Evolutionary conservation across 805 yeast species (phyloP), one percentile per base, ranked within the genome.

Genomic region (Barnettozyma populi): DNA sequence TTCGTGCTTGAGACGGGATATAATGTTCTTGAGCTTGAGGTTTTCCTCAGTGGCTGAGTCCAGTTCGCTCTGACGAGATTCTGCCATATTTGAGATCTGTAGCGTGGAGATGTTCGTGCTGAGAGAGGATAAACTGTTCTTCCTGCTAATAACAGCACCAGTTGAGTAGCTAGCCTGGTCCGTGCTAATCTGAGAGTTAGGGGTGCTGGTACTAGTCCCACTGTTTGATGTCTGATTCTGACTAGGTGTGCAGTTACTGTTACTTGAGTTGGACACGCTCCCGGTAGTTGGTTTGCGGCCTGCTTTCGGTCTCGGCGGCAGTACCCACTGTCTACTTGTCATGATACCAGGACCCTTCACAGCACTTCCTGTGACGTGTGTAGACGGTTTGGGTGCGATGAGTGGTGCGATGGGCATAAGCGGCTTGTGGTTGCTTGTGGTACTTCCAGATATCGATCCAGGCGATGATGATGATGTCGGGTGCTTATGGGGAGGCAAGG

Each of bases 241-340:
- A 24, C 13, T 41, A 31, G 43, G 21, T 31, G 31, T 32, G 44
- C 13, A 3, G 47, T 25, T 37, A 48, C 36, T 48, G 46, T 39
- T 46, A 45, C 34, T 34, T 40, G 37, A 27, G 43, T 20, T 46
- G 36, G 44, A 44, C 54, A 45, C 50, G 29, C 18, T 37, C 52
- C 50, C 25, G 44, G 55, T 50, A 45, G 55, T 51, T 0, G 81
- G 81, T 55, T 78, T 79, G 41, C 83, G 67, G 16, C 86, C 86
- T 1, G 87, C 85, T 54, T 86, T 84, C 14, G 94, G 92, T 55
- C 92, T 72, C 5, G 94, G 94, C 2, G 94, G 95, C 35, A 85
- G 68, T 10, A 84, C 89, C 90, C 92, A 39, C 31, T 25, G 42
- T 39, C 42, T 39, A 21, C 42, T 39, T 20, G 42, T 39, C 42